Percentiles rank a stretch among this genome's conserved stretches.
These are phyloP conservation scores for Erythrobasidium yunnanense DNA, from an alignment of 768 basidiomycete species.

Conservation along the genomic window DNA sequence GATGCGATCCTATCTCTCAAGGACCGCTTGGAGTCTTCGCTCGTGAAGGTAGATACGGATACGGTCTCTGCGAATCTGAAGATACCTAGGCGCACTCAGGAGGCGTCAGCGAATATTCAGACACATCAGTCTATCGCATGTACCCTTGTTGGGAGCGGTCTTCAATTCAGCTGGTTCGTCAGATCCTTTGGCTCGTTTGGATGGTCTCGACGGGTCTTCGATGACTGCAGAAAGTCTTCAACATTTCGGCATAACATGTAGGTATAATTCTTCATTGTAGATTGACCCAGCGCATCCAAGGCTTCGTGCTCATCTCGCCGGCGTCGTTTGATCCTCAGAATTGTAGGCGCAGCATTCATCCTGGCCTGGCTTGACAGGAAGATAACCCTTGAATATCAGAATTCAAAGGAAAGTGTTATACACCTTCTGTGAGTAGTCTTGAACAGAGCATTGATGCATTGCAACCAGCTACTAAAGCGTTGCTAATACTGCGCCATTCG, in stretches of 20 bases:
- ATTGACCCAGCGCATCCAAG: constrained; percentile 34
- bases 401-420: too few relatives aligned
- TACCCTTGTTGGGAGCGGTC: not conserved
- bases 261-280: not conserved
- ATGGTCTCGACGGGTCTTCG: constrained; percentile 17
- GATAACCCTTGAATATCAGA: too few relatives aligned
- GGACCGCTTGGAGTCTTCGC: not conserved
- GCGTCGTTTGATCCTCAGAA: constrained; percentile 34
- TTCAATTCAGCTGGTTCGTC: not conserved
- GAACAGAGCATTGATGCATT: too few relatives aligned
- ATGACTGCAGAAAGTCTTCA: constrained; percentile 27
- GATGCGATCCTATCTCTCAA: constrained; percentile 1
- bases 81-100: constrained; percentile 17
- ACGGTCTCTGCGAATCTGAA: constrained; percentile 36
- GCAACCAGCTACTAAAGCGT: too few relatives aligned
- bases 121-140: not conserved
- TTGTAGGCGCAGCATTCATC: constrained; percentile 11
- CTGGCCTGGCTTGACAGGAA: not conserved
- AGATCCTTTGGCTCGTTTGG: not conserved
- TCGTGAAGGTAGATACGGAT: constrained; percentile 7
- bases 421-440: too few relatives aligned
- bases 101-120: not conserved
- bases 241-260: too few relatives aligned
- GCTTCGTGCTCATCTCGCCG: constrained; percentile 27
- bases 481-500: too few relatives aligned